Evolutionary conservation across 768 basidiomycete genomes (phyloP).

Genomic region (Aureoboletus auriporus): DNA sequence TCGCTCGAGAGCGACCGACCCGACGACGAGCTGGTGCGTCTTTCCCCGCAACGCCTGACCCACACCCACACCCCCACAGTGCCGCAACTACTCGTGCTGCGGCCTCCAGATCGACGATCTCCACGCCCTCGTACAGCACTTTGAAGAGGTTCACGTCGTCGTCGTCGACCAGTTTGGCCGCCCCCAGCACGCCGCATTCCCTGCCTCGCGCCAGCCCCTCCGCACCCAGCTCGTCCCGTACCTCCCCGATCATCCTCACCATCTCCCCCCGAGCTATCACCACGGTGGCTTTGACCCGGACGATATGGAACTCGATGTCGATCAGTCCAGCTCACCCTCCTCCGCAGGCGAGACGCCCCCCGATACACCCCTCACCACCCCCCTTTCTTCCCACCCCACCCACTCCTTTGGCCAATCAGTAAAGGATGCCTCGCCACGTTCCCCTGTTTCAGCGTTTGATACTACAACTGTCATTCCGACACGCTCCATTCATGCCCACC

Average conservation of each 20-base stretch:
- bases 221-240: constrained; percentile 32
- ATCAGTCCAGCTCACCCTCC: constrained; percentile 53
- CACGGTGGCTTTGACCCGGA: constrained; percentile 59
- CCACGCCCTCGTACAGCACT: constrained; percentile 86
- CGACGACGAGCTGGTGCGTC: constrained; percentile 69
- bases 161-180: constrained; percentile 49
- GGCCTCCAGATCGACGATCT: constrained; percentile 72
- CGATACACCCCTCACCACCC: constrained; percentile 43
- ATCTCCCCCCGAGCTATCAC: constrained; percentile 30
- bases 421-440: constrained; percentile 23
- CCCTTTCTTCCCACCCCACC: constrained; percentile 33
- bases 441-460: constrained; percentile 48
- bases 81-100: constrained; percentile 89
- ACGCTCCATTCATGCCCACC: constrained; percentile 34
- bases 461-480: constrained; percentile 53
- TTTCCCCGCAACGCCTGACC: not conserved
- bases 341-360: constrained; percentile 37
- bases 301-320: constrained; percentile 78
- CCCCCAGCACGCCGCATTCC: constrained; percentile 33
- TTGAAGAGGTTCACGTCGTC: constrained; percentile 86
- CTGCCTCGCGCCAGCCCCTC: constrained; percentile 27
- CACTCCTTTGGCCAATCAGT: constrained; percentile 30
- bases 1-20: constrained; percentile 61
- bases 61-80: constrained; percentile 35
- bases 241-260: constrained; percentile 19